These are phyloP conservation scores for Alternaria gansuensis DNA, from an alignment of 2,329 filamentous ascomycete species.

Conservation along the genomic window DNA sequence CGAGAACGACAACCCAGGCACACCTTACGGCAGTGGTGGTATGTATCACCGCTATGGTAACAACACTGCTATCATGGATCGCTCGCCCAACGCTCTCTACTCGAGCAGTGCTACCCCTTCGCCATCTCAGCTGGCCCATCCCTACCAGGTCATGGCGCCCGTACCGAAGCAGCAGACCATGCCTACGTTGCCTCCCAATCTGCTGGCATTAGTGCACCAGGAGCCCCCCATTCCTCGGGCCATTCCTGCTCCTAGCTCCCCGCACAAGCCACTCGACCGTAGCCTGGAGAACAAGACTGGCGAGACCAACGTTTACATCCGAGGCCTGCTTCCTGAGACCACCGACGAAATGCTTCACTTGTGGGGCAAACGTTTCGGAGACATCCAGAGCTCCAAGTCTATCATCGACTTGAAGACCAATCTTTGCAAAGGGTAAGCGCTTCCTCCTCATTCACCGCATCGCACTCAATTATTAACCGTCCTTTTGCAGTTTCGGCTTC, in stretches of 20 bases:
- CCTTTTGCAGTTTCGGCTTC: constrained; percentile 80
- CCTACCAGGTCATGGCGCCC: constrained; percentile 55
- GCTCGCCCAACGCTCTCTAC: constrained; percentile 60
- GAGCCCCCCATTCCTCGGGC: constrained; percentile 87
- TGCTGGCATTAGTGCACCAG: constrained; percentile 63
- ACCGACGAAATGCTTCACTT: constrained; percentile 86
- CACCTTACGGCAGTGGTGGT: constrained; percentile 56
- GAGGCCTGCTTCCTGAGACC: constrained; percentile 92
- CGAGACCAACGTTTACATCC: constrained; percentile 98
- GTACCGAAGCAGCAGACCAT: constrained; percentile 51
- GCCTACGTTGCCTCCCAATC: constrained; percentile 55
- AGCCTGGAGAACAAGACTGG: constrained; percentile 93
- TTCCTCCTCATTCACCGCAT: background rate
- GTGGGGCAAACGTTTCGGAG: constrained; percentile 88
- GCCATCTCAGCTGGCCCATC: constrained; percentile 58
- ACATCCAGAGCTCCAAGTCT: constrained; percentile 95
- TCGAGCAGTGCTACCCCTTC: constrained; percentile 60
- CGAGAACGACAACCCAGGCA: constrained; percentile 62
- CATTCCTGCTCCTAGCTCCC: constrained; percentile 87
- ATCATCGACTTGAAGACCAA: constrained; percentile 95
- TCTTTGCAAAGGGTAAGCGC: constrained; percentile 87
- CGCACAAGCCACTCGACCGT: constrained; percentile 89
- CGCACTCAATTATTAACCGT: constrained; percentile 17
- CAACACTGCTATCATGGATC: constrained; percentile 59
- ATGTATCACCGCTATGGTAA: constrained; percentile 56